Base-by-base conservation (phyloP, 768 basidiomycete species). In the Hebeloma cylindrosporum region DNA sequence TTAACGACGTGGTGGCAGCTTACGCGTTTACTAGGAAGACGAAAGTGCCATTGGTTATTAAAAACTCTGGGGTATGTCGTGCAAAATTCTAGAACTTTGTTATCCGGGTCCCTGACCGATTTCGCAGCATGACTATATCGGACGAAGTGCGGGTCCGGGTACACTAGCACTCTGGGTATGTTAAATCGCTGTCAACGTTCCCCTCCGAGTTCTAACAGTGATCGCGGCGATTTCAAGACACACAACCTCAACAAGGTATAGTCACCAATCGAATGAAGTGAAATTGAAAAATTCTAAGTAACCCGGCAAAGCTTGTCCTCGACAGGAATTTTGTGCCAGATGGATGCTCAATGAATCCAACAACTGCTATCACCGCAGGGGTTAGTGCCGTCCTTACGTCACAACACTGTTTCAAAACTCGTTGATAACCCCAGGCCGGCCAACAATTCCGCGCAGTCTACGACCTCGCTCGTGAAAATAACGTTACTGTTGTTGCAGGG, bases 81-180 rank as follows among this genome's bases (percentile, higher is more conserved):
- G 23, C n/a, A n/a, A n/a, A n/a, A n/a, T 22, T 8, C 27, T 16
- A 31, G 9, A 2, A 4, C 21, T 13, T 18, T 32, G n/a, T 20
- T 11, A 1, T 4, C 14, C 18, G 16, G 14, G 36, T 16, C 13
- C 20, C 29, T 27, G 2, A 1, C 9, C 11, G 28, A 16, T 5
- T 32, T 11, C 10, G 13, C 40, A 77, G 75, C 75, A 77, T 45
- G 75, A 77, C 46, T 76, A 73, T 53, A 69, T 69, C 50, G 74
- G 74, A 28, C 62, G 75, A 9, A 77, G 75, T 49, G 72, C 72
- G 36, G 74, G 67, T 5, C 69, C 66, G 4, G 59, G 64, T 4
- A 67, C 75, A 10, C 52, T 76, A 11, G 72, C 66, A 42, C 55
- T 77, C 22, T 77, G 74, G 73, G 73, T 75, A 58, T 16, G 65